phyloP scores from a whole-genome alignment of 257 asterid species.

The Agastache rugosa region DNA sequence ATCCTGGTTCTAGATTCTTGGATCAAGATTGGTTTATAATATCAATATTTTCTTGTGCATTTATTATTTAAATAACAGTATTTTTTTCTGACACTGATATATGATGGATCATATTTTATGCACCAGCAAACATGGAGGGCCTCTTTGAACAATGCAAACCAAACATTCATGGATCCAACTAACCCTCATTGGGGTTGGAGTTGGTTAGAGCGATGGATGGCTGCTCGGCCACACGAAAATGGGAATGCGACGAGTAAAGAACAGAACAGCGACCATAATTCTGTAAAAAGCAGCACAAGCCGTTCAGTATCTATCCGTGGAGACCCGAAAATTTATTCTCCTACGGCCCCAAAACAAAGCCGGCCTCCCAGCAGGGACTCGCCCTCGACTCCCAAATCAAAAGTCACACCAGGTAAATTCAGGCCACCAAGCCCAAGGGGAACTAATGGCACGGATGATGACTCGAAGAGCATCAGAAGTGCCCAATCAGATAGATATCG shows the following conservation, averaged over 20 bases:
- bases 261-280: conserved; percentile 37
- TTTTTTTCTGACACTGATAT: not conserved
- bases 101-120: conserved; percentile 11
- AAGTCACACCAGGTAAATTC: conserved; percentile 37
- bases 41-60: not conserved
- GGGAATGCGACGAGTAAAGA: conserved; percentile 57
- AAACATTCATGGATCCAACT: conserved; percentile 78
- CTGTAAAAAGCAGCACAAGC: conserved; percentile 48
- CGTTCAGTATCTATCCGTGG: conserved; percentile 37
- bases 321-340: conserved; percentile 41
- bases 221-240: conserved; percentile 74
- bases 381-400: conserved; percentile 70
- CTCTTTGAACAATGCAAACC: conserved; percentile 55
- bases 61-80: not conserved
- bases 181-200: conserved; percentile 99
- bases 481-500: conserved; percentile 66
- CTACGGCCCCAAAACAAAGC: conserved; percentile 47
- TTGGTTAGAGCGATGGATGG: conserved; percentile 97
- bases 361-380: conserved; percentile 61
- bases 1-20: not conserved
- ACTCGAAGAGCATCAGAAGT: conserved; percentile 68
- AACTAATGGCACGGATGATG: conserved; percentile 60
- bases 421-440: conserved; percentile 53
- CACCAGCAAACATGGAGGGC: conserved; percentile 78
- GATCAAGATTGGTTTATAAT: not conserved